Evolutionary conservation across 78 protist species (phyloP).

Genomic region (Dictyostelium intermedium): DNA sequence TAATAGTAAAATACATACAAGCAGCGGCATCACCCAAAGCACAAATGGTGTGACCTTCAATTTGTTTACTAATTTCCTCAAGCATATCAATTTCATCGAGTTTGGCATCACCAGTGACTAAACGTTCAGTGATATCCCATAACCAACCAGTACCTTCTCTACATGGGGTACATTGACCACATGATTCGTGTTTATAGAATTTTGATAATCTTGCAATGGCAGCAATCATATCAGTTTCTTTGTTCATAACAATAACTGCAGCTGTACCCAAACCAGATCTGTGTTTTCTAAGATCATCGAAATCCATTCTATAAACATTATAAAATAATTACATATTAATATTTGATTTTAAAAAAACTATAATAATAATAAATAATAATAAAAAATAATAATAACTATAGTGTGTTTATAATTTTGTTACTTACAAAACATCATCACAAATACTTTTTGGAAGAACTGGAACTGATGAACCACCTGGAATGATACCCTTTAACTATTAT

Average conservation of each 20-base stretch:
- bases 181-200: slow-evolving; percentile 98
- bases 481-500: slow-evolving; percentile 74
- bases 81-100: slow-evolving; percentile 96
- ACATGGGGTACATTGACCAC: slow-evolving; percentile 99
- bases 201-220: slow-evolving; percentile 94
- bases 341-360: too few species aligned
- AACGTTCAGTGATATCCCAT: slow-evolving; percentile 89
- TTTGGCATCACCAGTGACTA: slow-evolving; percentile 95
- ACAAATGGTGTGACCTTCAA: slow-evolving; percentile 99
- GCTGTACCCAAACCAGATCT: slow-evolving; percentile 98
- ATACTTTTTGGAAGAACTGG: slow-evolving; percentile 93
- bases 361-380: too few species aligned
- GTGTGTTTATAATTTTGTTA: too few species aligned
- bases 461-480: slow-evolving; percentile 98
- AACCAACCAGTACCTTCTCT: slow-evolving; percentile 93
- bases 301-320: slow-evolving; percentile 95
- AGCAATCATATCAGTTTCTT: slow-evolving; percentile 89
- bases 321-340: too few species aligned
- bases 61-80: slow-evolving; percentile 88
- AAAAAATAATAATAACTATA: too few species aligned
- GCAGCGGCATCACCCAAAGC: slow-evolving; percentile 99
- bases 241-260: slow-evolving; percentile 98
- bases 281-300: slow-evolving; percentile 92
- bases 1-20: neutral
- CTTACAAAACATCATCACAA: slow-evolving; percentile 94